These are phyloP conservation scores for Diaporthe destruens DNA, from an alignment of 2,329 filamentous ascomycete species.

Conservation along the genomic window DNA sequence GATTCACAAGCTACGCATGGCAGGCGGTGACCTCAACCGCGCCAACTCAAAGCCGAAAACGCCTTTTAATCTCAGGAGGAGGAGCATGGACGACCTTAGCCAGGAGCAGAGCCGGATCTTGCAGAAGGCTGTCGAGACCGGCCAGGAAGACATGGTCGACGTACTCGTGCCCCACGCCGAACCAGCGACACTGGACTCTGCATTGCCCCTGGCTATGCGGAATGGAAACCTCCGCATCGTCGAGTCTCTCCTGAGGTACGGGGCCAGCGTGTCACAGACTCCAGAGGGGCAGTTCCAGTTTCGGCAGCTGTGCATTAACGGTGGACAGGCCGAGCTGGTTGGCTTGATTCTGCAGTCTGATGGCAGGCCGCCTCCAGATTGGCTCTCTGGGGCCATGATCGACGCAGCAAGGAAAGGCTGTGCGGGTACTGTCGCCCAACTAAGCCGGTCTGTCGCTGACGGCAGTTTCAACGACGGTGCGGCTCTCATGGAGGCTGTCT, in stretches of 20 bases:
- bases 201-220: constrained; percentile 63
- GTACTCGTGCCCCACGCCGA: constrained; percentile 68
- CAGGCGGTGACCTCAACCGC: constrained; percentile 65
- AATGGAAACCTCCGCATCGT: constrained; percentile 58
- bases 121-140: constrained; percentile 63
- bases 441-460: constrained; percentile 67
- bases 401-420: constrained; percentile 64
- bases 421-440: constrained; percentile 61
- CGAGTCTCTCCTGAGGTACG: constrained; percentile 63
- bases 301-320: constrained; percentile 61
- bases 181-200: constrained; percentile 61
- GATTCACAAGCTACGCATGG: constrained; percentile 61
- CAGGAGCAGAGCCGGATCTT: constrained; percentile 65
- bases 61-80: constrained; percentile 61
- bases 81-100: constrained; percentile 63
- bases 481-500: constrained; percentile 64
- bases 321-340: constrained; percentile 60
- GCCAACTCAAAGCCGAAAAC: constrained; percentile 60
- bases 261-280: constrained; percentile 61
- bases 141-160: constrained; percentile 65
- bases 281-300: constrained; percentile 67
- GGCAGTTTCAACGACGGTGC: constrained; percentile 65
- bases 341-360: constrained; percentile 63
- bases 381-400: constrained; percentile 64
- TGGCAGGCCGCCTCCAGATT: constrained; percentile 57